Conservation (phyloP, 352 stramenopile genomes). For the Pythium plurisporium region DNA sequence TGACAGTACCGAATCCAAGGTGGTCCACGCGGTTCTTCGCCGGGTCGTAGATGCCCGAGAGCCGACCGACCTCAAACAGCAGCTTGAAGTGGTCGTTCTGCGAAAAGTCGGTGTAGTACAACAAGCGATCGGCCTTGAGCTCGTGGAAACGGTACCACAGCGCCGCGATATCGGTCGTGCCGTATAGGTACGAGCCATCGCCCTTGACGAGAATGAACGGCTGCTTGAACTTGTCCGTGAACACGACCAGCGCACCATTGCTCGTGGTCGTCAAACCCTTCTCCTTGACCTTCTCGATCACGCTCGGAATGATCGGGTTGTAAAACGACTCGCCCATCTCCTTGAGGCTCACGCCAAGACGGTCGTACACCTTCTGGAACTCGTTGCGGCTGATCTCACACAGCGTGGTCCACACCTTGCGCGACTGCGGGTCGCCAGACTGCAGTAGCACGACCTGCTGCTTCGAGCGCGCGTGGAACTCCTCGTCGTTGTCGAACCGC, state of each 20-base stretch:
- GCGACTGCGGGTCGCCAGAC: slow-evolving; percentile 85
- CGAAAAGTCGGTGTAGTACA: slow-evolving; percentile 88
- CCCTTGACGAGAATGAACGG: slow-evolving; percentile 85
- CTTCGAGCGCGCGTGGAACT: slow-evolving; percentile 96
- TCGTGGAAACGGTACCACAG: slow-evolving; percentile 85
- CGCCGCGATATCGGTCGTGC: slow-evolving; percentile 81
- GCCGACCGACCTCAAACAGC: slow-evolving; percentile 75
- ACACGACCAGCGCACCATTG: slow-evolving; percentile 88
- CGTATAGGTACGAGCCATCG: slow-evolving; percentile 83
- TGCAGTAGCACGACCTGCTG: slow-evolving; percentile 98
- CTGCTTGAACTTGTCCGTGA: slow-evolving; percentile 89
- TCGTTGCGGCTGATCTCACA: slow-evolving; percentile 82
- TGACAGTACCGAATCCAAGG: slow-evolving; percentile 84
- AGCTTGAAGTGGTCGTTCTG: slow-evolving; percentile 87
- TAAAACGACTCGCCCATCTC: slow-evolving; percentile 88
- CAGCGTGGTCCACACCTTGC: slow-evolving; percentile 77
- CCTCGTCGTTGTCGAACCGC: slow-evolving; percentile 94
- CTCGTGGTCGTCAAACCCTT: slow-evolving; percentile 88
- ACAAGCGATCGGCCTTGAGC: slow-evolving; percentile 73
- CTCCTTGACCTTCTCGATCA: slow-evolving; percentile 87
- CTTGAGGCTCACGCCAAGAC: slow-evolving; percentile 62
- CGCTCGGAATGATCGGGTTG: slow-evolving; percentile 79
- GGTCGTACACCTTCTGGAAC: slow-evolving; percentile 86
- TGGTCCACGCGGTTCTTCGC: slow-evolving; percentile 81
- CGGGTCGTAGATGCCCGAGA: slow-evolving; percentile 75